Evolutionary conservation across 2,329 filamentous ascomycete genomes (phyloP).

Genomic region (Incumbomyces delicatus): DNA sequence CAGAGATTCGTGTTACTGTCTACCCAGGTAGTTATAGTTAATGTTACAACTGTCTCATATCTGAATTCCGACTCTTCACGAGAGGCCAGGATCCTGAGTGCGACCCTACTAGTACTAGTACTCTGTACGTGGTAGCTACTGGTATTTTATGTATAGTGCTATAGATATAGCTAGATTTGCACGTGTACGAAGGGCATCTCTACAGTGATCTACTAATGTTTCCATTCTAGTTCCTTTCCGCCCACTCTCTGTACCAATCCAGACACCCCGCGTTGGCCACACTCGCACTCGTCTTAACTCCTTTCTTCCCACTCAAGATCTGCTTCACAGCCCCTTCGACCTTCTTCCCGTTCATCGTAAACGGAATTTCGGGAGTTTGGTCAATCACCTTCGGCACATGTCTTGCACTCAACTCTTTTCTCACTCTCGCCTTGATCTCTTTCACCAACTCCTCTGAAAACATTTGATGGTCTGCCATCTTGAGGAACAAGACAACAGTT

Average conservation of each 20-base stretch:
- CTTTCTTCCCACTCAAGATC: slow-evolving; percentile 72
- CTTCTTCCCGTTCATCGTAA: slow-evolving; percentile 95
- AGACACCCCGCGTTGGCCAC: slow-evolving; percentile 87
- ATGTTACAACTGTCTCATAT: too few species aligned
- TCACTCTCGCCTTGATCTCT: slow-evolving; percentile 58
- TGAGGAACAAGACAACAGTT: slow-evolving; percentile 79
- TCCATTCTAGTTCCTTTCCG: slow-evolving; percentile 36
- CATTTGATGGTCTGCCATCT: slow-evolving; percentile 51
- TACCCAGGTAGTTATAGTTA: too few species aligned
- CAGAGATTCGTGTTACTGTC: too few species aligned
- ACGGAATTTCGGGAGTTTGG: slow-evolving; percentile 75
- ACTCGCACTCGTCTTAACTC: slow-evolving; percentile 76
- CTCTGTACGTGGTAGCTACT: too few species aligned
- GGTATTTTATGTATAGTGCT: too few species aligned
- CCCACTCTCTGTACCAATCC: slow-evolving; percentile 80
- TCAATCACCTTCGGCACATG: slow-evolving; percentile 82
- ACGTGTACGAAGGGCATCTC: too few species aligned
- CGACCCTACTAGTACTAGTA: too few species aligned
- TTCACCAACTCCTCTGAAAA: slow-evolving; percentile 53
- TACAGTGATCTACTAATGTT: too few species aligned
- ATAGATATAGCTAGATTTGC: too few species aligned
- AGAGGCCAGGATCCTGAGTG: too few species aligned
- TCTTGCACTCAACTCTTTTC: slow-evolving; percentile 70
- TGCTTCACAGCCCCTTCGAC: slow-evolving; percentile 96
- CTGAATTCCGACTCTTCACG: too few species aligned